Base-by-base conservation (phyloP, 805 yeast species). In the Cyberlindnera nakhonratchasimensis region DNA sequence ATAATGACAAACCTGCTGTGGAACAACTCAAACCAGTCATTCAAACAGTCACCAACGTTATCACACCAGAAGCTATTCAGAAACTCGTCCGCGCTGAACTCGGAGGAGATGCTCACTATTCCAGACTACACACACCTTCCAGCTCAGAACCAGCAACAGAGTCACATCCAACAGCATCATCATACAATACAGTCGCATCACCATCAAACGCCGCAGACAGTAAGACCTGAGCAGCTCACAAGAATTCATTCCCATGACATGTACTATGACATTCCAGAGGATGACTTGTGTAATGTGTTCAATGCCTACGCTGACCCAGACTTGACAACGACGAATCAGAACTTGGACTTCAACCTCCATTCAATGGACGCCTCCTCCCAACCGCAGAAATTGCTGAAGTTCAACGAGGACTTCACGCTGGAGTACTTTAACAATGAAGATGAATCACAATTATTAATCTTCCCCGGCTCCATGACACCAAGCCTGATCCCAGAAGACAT, bases 291-390 rank as follows among this genome's bases (percentile, higher is more conserved):
- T 13, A 53, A 52, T 17, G 48, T 53, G 3, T 55, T 55, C 39
- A 55, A 53, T 35, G 53, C 52, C 14, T 55, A 42, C 41, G 60
- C 55, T 24, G 55, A 55, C 32, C 60, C 60, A 34, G 50, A 37
- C 34, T n/a, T 55, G 29, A 56, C 59, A 14, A 54, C 59, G 3
- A 52, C 59, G 11, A 53, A 53, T 17, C 48, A 44, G 36, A 47
- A 29, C 24, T 34, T 43, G 29, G 48, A 45, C 23, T 35, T 37
- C 38, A 37, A 24, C 38, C 29, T 29, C 16, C 34, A 29, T 17
- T 33, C 40, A 14, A 34, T 32, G 38, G 43, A 40, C 3, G 26
- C 33, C 13, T 18, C 39, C 8, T 29, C 34, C 4, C 40, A 21
- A 16, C 47, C 43, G 29, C 51, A 36, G 36, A 37, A 47, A 25